Conservation (phyloP, 2,329 filamentous ascomycete genomes). For the Aureobasidium lini region DNA sequence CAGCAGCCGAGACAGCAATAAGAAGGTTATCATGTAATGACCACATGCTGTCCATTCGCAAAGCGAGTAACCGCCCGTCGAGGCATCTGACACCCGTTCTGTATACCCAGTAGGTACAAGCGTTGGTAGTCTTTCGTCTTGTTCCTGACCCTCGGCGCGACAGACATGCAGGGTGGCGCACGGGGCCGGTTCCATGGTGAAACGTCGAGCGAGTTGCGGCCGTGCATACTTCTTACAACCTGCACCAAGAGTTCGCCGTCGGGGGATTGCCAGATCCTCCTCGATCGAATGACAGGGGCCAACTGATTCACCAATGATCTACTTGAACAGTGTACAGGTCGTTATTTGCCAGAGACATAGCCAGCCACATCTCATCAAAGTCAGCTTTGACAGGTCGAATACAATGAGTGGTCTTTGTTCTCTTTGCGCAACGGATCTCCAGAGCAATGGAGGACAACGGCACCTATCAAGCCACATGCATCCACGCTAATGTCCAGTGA, state of each 20-base stretch:
- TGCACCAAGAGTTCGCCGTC: not conserved
- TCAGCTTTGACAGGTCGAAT: not conserved
- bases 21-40: conserved; percentile 1
- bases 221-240: conserved; percentile 8
- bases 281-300: not conserved
- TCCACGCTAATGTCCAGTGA: conserved; percentile 5
- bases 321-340: not conserved
- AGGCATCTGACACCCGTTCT: not conserved
- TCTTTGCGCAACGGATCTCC: not conserved
- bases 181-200: conserved; percentile 9
- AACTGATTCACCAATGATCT: conserved; percentile 6
- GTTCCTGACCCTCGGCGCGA: conserved; percentile 5
- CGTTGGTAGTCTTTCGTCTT: not conserved
- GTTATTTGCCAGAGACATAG: not conserved
- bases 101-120: conserved; percentile 1
- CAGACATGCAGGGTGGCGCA: conserved; percentile 6
- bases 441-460: conserved; percentile 2
- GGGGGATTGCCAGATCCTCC: conserved; percentile 1
- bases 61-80: not conserved
- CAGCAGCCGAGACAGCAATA: conserved; percentile 2
- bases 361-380: not conserved
- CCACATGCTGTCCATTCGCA: not conserved
- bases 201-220: conserved; percentile 8
- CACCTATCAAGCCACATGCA: conserved; percentile 12
- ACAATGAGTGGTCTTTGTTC: not conserved